phyloP scores from a whole-genome alignment of 441 rosid genomes.

The Cnidoscolus chayamansa region DNA sequence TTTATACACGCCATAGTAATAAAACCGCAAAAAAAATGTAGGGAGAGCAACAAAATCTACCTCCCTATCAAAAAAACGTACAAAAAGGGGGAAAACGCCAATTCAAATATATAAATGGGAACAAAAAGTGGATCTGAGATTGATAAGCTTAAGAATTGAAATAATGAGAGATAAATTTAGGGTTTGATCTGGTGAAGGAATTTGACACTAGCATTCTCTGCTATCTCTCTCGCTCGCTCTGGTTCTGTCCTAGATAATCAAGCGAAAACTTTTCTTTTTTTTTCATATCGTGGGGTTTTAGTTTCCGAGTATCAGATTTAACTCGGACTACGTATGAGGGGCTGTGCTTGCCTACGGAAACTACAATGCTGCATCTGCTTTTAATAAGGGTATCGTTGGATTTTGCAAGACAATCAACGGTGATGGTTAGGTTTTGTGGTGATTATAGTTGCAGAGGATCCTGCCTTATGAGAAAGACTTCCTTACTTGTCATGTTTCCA shows the following conservation, averaged over 20 bases:
- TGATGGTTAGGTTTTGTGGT: no score
- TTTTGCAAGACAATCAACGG: no score
- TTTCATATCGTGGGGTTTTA: neutral
- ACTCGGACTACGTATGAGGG: neutral
- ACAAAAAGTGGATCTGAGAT: conserved; percentile 5
- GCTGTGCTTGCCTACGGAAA: neutral
- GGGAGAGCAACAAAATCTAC: no score
- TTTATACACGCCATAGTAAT: conserved; percentile 76
- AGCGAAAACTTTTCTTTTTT: neutral
- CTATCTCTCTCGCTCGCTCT: no score
- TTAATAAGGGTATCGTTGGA: neutral
- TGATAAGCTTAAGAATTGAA: neutral
- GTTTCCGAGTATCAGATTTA: neutral
- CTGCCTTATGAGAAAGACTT: neutral
- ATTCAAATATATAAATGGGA: neutral
- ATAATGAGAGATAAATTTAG: conserved; percentile 10
- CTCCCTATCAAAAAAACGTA: no score
- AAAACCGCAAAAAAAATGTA: neutral
- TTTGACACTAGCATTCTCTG: neutral
- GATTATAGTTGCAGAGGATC: neutral
- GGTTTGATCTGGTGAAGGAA: conserved; percentile 22
- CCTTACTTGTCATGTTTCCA: neutral
- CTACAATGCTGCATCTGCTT: neutral
- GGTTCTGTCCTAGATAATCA: no score
- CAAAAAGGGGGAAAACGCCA: neutral